Evolutionary conservation across 768 basidiomycete species (phyloP), one percentile per base, ranked within the genome.

Genomic region (Termitomyces eurrhizus): DNA sequence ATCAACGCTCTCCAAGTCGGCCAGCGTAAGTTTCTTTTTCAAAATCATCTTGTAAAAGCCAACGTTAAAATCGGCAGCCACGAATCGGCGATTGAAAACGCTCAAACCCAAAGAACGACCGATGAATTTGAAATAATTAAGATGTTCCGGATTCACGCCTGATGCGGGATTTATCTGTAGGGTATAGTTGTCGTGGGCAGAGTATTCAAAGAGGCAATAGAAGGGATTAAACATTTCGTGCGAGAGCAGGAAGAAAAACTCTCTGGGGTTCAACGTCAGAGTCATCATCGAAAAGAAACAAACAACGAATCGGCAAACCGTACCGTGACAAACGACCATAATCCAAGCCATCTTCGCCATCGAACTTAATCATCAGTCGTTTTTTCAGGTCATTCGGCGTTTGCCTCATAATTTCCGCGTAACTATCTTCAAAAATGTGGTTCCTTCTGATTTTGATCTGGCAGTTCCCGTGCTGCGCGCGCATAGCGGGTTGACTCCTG

Each of bases 161-260:
- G 95, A 97, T 11, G 94, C 95, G 13, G 96, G 96, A 76, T 98
- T 98, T 75, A 99, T 98, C 75, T 99, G 97, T 33, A 99, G 88
- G 11, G 97, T 98, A 72, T 98, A 99, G 76, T 99, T 98, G 81
- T 98, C 97, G 78, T 98, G 96, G 21, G 97, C 97, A 1, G 97
- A 98, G 75, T 99, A 99, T 77, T 99, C 97, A 77, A 99, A 99
- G 12, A 99, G 81, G 74, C 97, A 98, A 77, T 99, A 98, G 83
- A 99, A 98, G 24, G 97, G 97, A 75, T 98, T 97, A 82, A 99
- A 98, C 97, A 99, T 98, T 76, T 98, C 97, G 73, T 99, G 97
- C 37, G 96, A 98, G 52, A 99, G 83, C 60, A 99, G 79, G 90
- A 98, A 99, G 84, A 99, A 99, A 82, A 98, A 98, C 77, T 99